Evolutionary conservation across 441 rosid genomes (phyloP), one percentile per base, ranked within the genome.

Genomic region (Biscutella laevigata): DNA sequence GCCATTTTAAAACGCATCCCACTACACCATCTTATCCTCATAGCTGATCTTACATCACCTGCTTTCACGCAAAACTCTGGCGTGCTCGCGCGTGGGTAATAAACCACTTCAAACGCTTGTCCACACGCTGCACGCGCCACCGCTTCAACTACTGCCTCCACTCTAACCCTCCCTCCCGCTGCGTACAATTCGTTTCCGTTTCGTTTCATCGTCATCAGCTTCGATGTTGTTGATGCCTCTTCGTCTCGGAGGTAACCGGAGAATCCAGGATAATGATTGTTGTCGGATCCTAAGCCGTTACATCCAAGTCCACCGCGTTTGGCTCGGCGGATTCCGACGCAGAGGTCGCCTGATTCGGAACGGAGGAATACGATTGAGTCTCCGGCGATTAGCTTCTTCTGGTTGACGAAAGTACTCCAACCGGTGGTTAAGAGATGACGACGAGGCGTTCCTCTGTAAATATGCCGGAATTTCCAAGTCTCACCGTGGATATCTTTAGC

Each of bases 1-100:
- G 99, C 75, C 99, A 92, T 92, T 70, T 92, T 92, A 70, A 92
- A 92, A 71, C 95, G 73, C 95, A 88, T 82, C 43, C 99, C 99
- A 0, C 86, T 67, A 69, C 79, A 81, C 97, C 97, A 92, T n/a
- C n/a, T n/a, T n/a, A n/a, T n/a, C n/a, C n/a, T n/a, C n/a, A n/a
- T n/a, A n/a, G n/a, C n/a, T n/a, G n/a, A n/a, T n/a, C n/a, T n/a
- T n/a, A n/a, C n/a, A n/a, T n/a, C n/a, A n/a, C n/a, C n/a, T 5
- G 86, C 89, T 68, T 75, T 79, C 35, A 92, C 89, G 27, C 80
- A 82, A 69, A 86, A 92, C 71, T 92, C 99, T 0, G 97, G 48
- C 94, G 76, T 5, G 86, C 88, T 54, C 97, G 74, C 82, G 15
- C 90, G 55, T 1, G 90, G 90, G 26, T 80, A 80, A 13, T 80